Evolutionary conservation across 768 basidiomycete species (phyloP).

Genomic region (Imleria badia): DNA sequence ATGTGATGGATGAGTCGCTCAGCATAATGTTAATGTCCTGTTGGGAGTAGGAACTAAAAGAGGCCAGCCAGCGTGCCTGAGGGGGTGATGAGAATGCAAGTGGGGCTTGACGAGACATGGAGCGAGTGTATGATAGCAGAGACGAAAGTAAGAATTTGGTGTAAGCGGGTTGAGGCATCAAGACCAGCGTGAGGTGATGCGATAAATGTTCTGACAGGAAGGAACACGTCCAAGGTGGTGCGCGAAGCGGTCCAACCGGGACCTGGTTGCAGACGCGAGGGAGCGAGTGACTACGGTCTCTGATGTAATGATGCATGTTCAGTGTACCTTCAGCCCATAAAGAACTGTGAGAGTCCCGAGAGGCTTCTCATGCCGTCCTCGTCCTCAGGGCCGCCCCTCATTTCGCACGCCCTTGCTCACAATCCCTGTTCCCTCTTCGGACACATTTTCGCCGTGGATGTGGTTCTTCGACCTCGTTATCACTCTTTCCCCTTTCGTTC

Average conservation of each 20-base stretch:
- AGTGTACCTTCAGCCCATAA: slow-evolving; percentile 35
- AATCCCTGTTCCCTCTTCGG: slow-evolving; percentile 39
- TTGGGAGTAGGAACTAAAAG: slow-evolving; percentile 11
- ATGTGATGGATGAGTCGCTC: slow-evolving; percentile 18
- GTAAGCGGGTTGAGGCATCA: slow-evolving; percentile 39
- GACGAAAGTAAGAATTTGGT: slow-evolving; percentile 32
- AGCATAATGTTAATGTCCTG: slow-evolving; percentile 30
- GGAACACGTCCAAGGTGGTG: slow-evolving; percentile 37
- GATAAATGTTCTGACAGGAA: slow-evolving; percentile 35
- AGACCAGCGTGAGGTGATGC: slow-evolving; percentile 47
- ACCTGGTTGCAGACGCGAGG: slow-evolving; percentile 34
- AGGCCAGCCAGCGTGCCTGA: slow-evolving; percentile 13
- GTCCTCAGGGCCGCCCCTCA: slow-evolving; percentile 43
- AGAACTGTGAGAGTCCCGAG: slow-evolving; percentile 36
- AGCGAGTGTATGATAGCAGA: slow-evolving; percentile 24
- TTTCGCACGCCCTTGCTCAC: slow-evolving; percentile 41
- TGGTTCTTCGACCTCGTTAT: slow-evolving; percentile 38
- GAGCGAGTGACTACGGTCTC: slow-evolving; percentile 34
- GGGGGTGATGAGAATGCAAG: slow-evolving; percentile 18
- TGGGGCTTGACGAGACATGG: slow-evolving; percentile 22
- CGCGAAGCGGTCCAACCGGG: slow-evolving; percentile 32
- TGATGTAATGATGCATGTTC: slow-evolving; percentile 36
- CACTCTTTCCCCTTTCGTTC: slow-evolving; percentile 42
- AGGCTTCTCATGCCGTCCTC: slow-evolving; percentile 35
- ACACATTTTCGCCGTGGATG: slow-evolving; percentile 63